Base-by-base conservation (phyloP, 805 yeast species). In the Kazachstania kunashirensis region DNA sequence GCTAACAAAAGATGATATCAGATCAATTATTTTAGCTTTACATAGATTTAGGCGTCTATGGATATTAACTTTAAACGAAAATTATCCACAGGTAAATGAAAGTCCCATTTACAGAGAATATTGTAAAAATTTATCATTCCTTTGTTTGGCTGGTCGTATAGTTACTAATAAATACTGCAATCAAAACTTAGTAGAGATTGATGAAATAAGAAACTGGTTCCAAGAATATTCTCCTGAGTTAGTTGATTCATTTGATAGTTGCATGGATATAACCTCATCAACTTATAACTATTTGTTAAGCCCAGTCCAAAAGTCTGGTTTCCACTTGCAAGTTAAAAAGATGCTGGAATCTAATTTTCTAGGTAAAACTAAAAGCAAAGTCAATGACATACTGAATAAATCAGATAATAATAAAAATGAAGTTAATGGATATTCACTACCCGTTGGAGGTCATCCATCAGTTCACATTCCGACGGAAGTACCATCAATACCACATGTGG, bases 141-240 rank as follows among this genome's bases (percentile, higher is more conserved):
- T 50, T 5, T 39, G 49, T 11, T 38, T 53, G 6, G 35, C 45
- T 4, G 19, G 44, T 17, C 50, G 48, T 31, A 40, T 48, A 11
- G 33, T 47, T 26, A 27, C 49, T 11, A 24, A 41, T 19, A 36
- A 42, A 4, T 49, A 34, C 28, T 37, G 44, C 31, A 37, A 36
- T 5, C 34, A 39, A 6, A 34, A 39, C n/a, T 37, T 38, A 8
- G 30, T 76, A 38, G 80, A 85, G 1, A 62, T 72, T 3, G 67
- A 62, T 12, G 88, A 82, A 53, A 63, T 85, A 29, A 59, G 66
- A 41, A 76, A 77, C 43, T 71, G 79, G 46, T 75, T 81, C 50
- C 65, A 68, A 37, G 78, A 75, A 51, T 65, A 82, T 42, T 84
- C 92, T 1, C 94, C 94, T 6, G 47, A 49, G 20, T 31, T 50